Evolutionary conservation across 129 eudicot genomes (phyloP), one percentile per base, ranked within the genome.

Genomic region (Erigeron canadensis): DNA sequence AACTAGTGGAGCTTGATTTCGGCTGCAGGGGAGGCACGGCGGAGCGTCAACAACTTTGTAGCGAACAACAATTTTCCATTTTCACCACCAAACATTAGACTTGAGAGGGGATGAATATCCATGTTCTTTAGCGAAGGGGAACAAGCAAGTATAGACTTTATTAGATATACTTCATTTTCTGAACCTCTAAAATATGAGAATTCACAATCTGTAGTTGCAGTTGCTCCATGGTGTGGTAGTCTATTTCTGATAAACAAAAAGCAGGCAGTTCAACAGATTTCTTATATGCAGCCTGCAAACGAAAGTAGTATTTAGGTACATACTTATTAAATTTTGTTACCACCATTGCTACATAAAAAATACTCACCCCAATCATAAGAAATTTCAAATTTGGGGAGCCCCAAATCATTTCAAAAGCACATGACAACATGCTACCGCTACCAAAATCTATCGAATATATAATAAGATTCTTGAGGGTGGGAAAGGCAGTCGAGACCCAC

Each of bases 361-460:
- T 28, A 40, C 42, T 41, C 22, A 39, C 47, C 10, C 0, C 6
- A 3, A 40, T 39, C 16, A 1, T 18, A 55, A 70, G 54, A 11
- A 13, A 13, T 19, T 56, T 41, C 66, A 56, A 41, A 54, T 56
- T 70, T 10, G 77, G 69, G 5, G 42, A 72, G 10, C 69, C 45
- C 1, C 68, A 9, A 6, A 72, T 72, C 50, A 61, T 60, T 17
- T 34, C 50, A n/a, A 21, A 16, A 18, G 37, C 69, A 46, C 17
- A 72, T 60, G 55, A 48, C 46, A 45, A 21, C 61, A 43, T 46
- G 7, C 3, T 22, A 18, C 17, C 38, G 16, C n/a, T 59, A 16
- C 41, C 7, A 56, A 41, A 41, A 56, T 22, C 15, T 13, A 71
- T 5, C 19, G 4, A 5, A 0, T 0, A 3, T 21, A 71, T 15